Percentiles rank a stretch among this genome's conserved stretches.
Evolutionary conservation across 2,329 filamentous ascomycete genomes (phyloP).

Genomic region (Nothomitra cinnamomea): DNA sequence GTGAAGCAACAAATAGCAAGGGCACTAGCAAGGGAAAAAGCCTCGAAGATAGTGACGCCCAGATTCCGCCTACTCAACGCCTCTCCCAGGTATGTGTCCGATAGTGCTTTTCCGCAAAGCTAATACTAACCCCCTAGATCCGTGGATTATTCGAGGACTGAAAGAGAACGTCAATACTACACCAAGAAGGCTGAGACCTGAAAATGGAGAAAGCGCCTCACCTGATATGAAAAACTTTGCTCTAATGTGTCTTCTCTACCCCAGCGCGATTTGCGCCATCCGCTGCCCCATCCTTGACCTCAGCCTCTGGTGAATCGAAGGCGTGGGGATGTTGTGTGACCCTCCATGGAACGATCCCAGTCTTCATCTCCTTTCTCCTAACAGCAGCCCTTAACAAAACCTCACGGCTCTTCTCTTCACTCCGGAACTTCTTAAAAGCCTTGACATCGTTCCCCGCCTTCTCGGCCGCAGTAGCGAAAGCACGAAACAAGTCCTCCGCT

Average conservation of each 20-base stretch:
- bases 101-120: neutral
- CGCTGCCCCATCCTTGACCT: constrained; percentile 24
- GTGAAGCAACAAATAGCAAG: constrained; percentile 9
- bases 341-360: constrained; percentile 10
- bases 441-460: constrained; percentile 8
- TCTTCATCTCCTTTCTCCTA: constrained; percentile 8
- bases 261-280: neutral
- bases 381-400: constrained; percentile 8
- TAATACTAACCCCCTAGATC: constrained; percentile 15
- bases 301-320: constrained; percentile 44
- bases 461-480: constrained; percentile 8
- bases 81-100: constrained; percentile 44
- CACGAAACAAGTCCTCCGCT: constrained; percentile 11
- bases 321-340: constrained; percentile 17
- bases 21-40: constrained; percentile 11
- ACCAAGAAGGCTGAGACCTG: neutral
- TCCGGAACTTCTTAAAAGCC: constrained; percentile 6
- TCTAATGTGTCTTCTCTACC: neutral
- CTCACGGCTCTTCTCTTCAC: constrained; percentile 6
- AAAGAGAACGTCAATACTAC: neutral
- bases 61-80: constrained; percentile 54
- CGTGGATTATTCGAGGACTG: constrained; percentile 21
- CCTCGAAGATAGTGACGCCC: neutral
- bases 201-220: neutral
- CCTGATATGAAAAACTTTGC: neutral